Evolutionary conservation across 2,329 filamentous ascomycete genomes (phyloP).

Genomic region (Pestalotiopsis fici): DNA sequence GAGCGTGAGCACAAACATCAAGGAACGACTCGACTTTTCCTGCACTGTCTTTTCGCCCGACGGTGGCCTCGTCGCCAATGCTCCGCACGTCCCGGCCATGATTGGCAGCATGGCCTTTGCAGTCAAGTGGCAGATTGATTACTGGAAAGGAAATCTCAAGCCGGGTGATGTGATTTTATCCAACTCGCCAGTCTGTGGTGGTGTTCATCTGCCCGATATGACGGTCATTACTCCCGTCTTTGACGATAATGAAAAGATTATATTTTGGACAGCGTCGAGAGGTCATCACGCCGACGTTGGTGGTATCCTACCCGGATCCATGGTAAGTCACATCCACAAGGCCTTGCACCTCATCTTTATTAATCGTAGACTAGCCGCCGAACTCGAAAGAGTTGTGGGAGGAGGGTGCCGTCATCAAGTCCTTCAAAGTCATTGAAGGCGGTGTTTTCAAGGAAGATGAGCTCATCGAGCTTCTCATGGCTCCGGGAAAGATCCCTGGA

Average conservation of each 20-base stretch:
- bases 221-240: constrained; percentile 38
- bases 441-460: constrained; percentile 78
- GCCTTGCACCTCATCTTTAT: neutral
- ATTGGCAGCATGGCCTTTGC: constrained; percentile 13
- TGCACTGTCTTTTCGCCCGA: constrained; percentile 77
- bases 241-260: constrained; percentile 20
- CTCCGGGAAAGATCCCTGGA: constrained; percentile 73
- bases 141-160: constrained; percentile 9
- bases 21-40: constrained; percentile 78
- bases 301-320: constrained; percentile 52
- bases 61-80: constrained; percentile 71
- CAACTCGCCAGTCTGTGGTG: constrained; percentile 26
- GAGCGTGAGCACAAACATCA: constrained; percentile 75
- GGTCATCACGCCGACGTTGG: constrained; percentile 79
- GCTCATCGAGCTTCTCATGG: constrained; percentile 70
- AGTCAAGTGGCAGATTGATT: constrained; percentile 12
- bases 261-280: constrained; percentile 61
- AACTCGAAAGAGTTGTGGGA: constrained; percentile 67
- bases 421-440: constrained; percentile 72
- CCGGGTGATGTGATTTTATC: constrained; percentile 13
- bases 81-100: constrained; percentile 27
- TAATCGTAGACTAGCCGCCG: constrained; percentile 63
- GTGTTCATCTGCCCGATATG: constrained; percentile 39
- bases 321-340: constrained; percentile 45
- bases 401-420: constrained; percentile 66